Conservation (phyloP, 2,329 filamentous ascomycete species). For the Herpomyces periplanetae region DNA sequence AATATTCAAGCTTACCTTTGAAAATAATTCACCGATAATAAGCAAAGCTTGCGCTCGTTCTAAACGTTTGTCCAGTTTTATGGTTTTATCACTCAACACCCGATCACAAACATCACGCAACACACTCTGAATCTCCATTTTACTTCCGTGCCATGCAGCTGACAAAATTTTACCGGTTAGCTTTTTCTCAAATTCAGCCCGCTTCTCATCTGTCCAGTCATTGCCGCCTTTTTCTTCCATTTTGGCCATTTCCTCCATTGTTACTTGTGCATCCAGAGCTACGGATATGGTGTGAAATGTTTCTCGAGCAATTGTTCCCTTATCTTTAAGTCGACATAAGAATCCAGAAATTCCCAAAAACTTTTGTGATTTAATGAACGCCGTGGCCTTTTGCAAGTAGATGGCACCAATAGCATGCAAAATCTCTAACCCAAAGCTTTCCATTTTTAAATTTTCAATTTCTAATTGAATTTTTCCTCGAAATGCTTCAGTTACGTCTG, state of each 20-base stretch:
- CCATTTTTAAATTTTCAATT: slow-evolving; percentile 95
- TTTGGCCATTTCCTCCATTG: slow-evolving; percentile 95
- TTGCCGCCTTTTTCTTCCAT: slow-evolving; percentile 77
- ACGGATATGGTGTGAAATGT: slow-evolving; percentile 93
- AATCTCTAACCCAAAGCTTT: slow-evolving; percentile 85
- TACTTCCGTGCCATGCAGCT: slow-evolving; percentile 76
- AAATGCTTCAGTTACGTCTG: slow-evolving; percentile 54
- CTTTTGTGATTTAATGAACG: slow-evolving; percentile 72
- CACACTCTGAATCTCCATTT: slow-evolving; percentile 91
- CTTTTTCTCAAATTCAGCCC: slow-evolving; percentile 67
- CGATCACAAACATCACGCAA: slow-evolving; percentile 71
- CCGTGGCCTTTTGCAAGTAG: slow-evolving; percentile 53
- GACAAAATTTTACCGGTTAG: slow-evolving; percentile 94
- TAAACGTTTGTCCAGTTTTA: slow-evolving; percentile 42
- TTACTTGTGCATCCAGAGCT: slow-evolving; percentile 84
- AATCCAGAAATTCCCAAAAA: slow-evolving; percentile 86
- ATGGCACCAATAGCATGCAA: slow-evolving; percentile 72
- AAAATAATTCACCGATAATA: slow-evolving; percentile 54
- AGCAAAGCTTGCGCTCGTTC: slow-evolving; percentile 68
- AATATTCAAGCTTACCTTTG: slow-evolving; percentile 19
- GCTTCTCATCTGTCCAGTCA: slow-evolving; percentile 92
- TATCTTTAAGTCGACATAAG: slow-evolving; percentile 72
- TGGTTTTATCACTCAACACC: slow-evolving; percentile 37
- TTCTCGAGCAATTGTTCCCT: slow-evolving; percentile 82
- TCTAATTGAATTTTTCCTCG: slow-evolving; percentile 76